Conservation (phyloP, 2,329 filamentous ascomycete species). For the Orbilia brochopaga region DNA sequence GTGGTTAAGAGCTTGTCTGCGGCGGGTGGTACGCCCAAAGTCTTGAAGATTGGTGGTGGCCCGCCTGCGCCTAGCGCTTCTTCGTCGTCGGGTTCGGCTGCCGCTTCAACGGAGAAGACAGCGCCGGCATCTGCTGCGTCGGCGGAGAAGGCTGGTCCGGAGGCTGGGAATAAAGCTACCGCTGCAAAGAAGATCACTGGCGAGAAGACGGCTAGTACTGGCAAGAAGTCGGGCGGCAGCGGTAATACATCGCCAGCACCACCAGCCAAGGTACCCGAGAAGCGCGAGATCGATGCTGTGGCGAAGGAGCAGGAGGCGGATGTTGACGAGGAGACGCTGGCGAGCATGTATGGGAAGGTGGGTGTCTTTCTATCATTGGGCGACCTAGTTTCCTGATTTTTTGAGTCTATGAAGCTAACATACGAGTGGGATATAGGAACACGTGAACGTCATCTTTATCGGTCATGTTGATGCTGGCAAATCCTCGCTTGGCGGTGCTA, state of each 20-base stretch:
- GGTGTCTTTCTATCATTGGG: neutral
- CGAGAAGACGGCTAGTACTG: constrained; percentile 64
- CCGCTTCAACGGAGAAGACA: constrained; percentile 63
- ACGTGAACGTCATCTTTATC: constrained; percentile 95
- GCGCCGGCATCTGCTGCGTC: constrained; percentile 57
- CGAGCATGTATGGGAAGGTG: constrained; percentile 93
- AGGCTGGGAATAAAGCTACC: constrained; percentile 80
- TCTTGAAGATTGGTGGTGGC: constrained; percentile 67
- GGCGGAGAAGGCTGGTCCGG: constrained; percentile 61
- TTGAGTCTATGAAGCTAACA: neutral
- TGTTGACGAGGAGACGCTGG: constrained; percentile 82
- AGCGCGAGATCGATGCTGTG: constrained; percentile 79
- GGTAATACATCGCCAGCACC: constrained; percentile 75
- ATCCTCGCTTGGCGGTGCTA: constrained; percentile 91
- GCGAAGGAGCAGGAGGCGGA: constrained; percentile 73
- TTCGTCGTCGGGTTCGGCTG: constrained; percentile 61
- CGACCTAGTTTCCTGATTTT: neutral
- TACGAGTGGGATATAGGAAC: constrained; percentile 60
- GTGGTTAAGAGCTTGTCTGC: constrained; percentile 53
- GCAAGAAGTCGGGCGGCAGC: constrained; percentile 67
- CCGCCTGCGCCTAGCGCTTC: constrained; percentile 66
- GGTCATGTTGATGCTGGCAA: constrained; percentile 99
- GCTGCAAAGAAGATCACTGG: constrained; percentile 83
- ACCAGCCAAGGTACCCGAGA: constrained; percentile 54
- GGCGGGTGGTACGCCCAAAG: constrained; percentile 61